Evolutionary conservation across 352 stramenopile genomes (phyloP).

Genomic region (Phytophthora crassamura): DNA sequence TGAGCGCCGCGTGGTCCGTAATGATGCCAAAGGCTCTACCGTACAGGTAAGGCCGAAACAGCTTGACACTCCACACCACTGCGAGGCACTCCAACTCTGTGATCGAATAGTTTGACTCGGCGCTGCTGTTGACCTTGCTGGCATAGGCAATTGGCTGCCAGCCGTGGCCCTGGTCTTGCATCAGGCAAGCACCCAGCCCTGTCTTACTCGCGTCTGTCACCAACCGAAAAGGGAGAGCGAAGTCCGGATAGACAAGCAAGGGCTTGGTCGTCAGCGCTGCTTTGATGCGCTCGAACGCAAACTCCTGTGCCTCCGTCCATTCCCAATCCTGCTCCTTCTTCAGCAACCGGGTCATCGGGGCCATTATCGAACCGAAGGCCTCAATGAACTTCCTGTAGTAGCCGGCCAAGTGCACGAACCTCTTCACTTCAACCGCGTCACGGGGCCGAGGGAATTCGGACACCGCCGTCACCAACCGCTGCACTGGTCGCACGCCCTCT

Average conservation of each 20-base stretch:
- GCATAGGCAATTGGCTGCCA: background rate
- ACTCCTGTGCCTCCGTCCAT: constrained; percentile 23
- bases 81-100: background rate
- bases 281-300: background rate
- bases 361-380: constrained; percentile 17
- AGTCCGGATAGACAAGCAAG: background rate
- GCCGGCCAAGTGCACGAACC: constrained; percentile 18
- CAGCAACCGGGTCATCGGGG: constrained; percentile 26
- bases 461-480: too few relatives aligned
- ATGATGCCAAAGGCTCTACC: background rate
- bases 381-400: constrained; percentile 26
- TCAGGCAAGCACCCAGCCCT: background rate
- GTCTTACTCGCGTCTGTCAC: background rate
- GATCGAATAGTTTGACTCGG: background rate
- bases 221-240: background rate
- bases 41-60: background rate
- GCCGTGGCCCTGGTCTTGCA: background rate
- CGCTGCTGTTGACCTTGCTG: too few relatives aligned
- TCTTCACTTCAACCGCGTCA: too few relatives aligned
- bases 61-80: background rate
- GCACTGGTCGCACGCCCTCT: too few relatives aligned
- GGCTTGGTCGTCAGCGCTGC: background rate
- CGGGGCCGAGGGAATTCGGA: too few relatives aligned
- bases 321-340: constrained; percentile 18
- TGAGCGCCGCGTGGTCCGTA: too few relatives aligned